Evolutionary conservation across 2,329 filamentous ascomycete species (phyloP), one percentile per base, ranked within the genome.

Genomic region (Arthrocladium fulminans): DNA sequence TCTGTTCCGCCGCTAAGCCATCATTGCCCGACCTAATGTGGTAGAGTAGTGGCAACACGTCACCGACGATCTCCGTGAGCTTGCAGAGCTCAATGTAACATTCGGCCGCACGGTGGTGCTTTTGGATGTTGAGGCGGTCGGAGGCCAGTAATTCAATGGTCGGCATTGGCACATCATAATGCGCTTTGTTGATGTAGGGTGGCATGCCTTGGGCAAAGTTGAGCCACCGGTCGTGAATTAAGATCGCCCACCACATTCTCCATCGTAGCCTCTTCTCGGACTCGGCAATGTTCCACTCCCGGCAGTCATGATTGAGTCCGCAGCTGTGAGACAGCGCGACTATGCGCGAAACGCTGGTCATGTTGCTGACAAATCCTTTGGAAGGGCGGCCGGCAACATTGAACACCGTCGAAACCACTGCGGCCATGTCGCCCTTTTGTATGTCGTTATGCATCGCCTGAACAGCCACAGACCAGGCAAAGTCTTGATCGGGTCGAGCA

Each of bases 381-480:
- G 54, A 58, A 5, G 80, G 79, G 2, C 79, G 68, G 1, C 79
- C 80, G 1, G 73, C 74, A 1, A 82, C 63, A 54, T 83, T 79
- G 8, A 83, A 67, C 7, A 81, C 60, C 3, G 77, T 72, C 2
- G 77, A 73, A 19, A 74, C 70, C 20, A 83, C 71, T 0, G 77
- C 78, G 1, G 77, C 76, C 37, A 81, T 65, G 1, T 78, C 75
- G 0, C 78, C 79, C 0, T 74, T 75, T 1, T 77, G 69, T 43
- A 78, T 72, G 50, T 82, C 78, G 3, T 47, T 45, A 53, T 80
- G 77, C 2, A 80, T 66, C 1, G 78, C 76, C 45, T 77, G 76
- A 17, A 73, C 76, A 5, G 77, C 77, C 50, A 80, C 70, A 50
- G 82, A 82, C 71, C 80, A 80, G 7, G 78, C 73, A 58, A 79